Conservation (phyloP, 768 basidiomycete species). For the Termitomyces sp. region DNA sequence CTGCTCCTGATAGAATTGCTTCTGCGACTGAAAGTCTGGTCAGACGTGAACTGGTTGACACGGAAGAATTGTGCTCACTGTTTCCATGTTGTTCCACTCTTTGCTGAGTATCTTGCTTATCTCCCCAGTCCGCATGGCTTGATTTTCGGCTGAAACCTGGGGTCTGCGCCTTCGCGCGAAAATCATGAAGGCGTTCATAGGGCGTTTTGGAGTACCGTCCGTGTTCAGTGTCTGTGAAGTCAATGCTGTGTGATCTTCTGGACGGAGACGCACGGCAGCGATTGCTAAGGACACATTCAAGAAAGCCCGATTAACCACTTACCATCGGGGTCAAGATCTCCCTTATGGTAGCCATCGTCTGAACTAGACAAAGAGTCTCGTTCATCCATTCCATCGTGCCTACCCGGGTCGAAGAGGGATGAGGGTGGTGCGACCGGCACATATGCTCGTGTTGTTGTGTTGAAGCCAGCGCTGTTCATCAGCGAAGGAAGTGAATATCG, state of each 20-base stretch:
- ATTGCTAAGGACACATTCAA: not conserved
- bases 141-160: slow-evolving; percentile 83
- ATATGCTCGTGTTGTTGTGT: slow-evolving; percentile 17
- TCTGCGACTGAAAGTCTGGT: slow-evolving; percentile 52
- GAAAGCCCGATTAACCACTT: slow-evolving; percentile 3
- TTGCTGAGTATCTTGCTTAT: slow-evolving; percentile 85
- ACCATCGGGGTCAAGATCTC: slow-evolving; percentile 47
- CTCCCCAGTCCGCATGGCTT: slow-evolving; percentile 87
- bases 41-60: slow-evolving; percentile 3
- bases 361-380: slow-evolving; percentile 53
- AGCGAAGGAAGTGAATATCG: slow-evolving; percentile 9
- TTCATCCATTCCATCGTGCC: slow-evolving; percentile 35
- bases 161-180: slow-evolving; percentile 80
- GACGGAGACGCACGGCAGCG: not conserved
- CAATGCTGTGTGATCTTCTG: slow-evolving; percentile 40
- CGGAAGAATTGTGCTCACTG: slow-evolving; percentile 42
- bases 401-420: slow-evolving; percentile 19
- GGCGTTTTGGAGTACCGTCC: slow-evolving; percentile 85
- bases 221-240: slow-evolving; percentile 80
- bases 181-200: slow-evolving; percentile 96
- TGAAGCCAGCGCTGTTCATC: slow-evolving; percentile 28
- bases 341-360: slow-evolving; percentile 51
- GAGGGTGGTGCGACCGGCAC: slow-evolving; percentile 23
- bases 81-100: slow-evolving; percentile 80
- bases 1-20: slow-evolving; percentile 86